These are phyloP conservation scores for Cicer yamashitae DNA, from an alignment of 306 rosid genomes.

Conservation along the genomic window DNA sequence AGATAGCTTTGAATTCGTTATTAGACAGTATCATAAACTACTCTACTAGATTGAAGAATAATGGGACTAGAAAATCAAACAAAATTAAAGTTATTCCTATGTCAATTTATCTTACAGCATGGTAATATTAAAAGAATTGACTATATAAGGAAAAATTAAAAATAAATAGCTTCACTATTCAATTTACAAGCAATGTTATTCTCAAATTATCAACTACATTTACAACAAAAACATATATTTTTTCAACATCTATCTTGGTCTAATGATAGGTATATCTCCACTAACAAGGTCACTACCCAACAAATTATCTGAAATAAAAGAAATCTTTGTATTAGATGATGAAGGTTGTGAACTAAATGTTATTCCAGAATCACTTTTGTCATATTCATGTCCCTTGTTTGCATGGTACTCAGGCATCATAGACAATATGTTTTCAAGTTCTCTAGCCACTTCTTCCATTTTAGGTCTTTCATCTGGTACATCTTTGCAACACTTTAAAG, in stretches of 20 bases:
- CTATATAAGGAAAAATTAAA: not conserved
- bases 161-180: not conserved
- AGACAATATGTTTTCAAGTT: slow-evolving; percentile 68
- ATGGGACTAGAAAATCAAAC: not conserved
- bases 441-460: slow-evolving; percentile 80
- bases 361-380: slow-evolving; percentile 49
- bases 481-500: slow-evolving; percentile 80
- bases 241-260: slow-evolving; percentile 69
- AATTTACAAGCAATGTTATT: slow-evolving; percentile 18
- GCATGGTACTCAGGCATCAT: slow-evolving; percentile 64
- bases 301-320: slow-evolving; percentile 58
- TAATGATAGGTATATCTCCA: slow-evolving; percentile 65
- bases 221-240: not conserved
- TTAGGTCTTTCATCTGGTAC: slow-evolving; percentile 78
- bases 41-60: not conserved
- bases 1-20: no score
- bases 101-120: slow-evolving; percentile 17
- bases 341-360: slow-evolving; percentile 54
- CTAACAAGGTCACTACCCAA: slow-evolving; percentile 83
- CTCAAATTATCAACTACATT: slow-evolving; percentile 3
- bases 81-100: not conserved
- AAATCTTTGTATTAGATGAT: slow-evolving; percentile 59
- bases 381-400: slow-evolving; percentile 40
- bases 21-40: no score
- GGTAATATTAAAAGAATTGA: not conserved